phyloP scores from a whole-genome alignment of 345 rosid genomes.

The Sonneratia alba region DNA sequence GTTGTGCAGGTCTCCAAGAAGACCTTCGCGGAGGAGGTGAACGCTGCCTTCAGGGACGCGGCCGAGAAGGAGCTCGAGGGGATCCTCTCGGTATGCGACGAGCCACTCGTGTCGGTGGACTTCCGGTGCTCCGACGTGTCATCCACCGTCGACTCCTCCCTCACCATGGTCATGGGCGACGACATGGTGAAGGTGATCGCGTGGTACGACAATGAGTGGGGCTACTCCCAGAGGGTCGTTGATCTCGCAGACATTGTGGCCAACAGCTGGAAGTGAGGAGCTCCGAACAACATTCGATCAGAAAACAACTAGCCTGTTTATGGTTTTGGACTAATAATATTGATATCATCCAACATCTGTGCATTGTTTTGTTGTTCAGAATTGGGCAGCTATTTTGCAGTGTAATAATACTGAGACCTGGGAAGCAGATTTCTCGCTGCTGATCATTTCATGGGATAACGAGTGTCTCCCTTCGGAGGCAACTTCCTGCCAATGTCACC shows the following conservation, averaged over 20 bases:
- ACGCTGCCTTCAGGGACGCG: constrained; percentile 75
- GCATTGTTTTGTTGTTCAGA: constrained; percentile 17
- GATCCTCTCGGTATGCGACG: constrained; percentile 78
- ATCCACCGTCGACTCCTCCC: constrained; percentile 78
- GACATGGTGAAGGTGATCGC: constrained; percentile 98
- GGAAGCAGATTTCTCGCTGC: background rate
- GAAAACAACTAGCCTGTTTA: too few species aligned
- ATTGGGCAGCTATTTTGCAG: background rate
- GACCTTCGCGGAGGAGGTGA: constrained; percentile 91
- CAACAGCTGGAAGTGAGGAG: constrained; percentile 60
- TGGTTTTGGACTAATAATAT: background rate
- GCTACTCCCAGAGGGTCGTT: constrained; percentile 96
- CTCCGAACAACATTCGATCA: background rate
- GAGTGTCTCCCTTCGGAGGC: too few species aligned
- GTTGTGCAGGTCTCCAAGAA: constrained; percentile 91
- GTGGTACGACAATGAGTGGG: constrained; percentile 98
- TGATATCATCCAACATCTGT: background rate
- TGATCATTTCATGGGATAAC: background rate
- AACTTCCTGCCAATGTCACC: too few species aligned
- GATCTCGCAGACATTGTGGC: constrained; percentile 93
- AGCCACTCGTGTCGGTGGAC: constrained; percentile 88
- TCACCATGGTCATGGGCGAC: constrained; percentile 98
- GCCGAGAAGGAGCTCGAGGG: constrained; percentile 80
- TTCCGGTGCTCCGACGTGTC: constrained; percentile 95
- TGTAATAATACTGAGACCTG: background rate